A percentile compares a stretch with the other conserved stretches of the same genome.
These are phyloP conservation scores for Dipteronia sinensis DNA, from an alignment of 345 rosid species.

Conservation along the genomic window DNA sequence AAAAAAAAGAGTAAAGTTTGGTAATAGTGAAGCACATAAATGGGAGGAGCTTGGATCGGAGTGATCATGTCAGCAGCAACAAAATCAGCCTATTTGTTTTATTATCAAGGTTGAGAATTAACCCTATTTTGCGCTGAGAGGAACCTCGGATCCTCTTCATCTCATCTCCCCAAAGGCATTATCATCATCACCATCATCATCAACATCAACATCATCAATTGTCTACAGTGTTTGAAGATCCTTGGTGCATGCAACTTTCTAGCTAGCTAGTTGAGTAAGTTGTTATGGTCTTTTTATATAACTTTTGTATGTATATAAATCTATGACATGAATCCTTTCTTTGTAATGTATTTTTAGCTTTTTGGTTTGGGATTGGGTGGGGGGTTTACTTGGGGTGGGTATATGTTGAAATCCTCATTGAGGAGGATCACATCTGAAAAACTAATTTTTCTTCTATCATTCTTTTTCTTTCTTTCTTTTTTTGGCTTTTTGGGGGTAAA, in stretches of 20 bases:
- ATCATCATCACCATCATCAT: constrained; percentile 26
- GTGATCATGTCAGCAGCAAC: constrained; percentile 77
- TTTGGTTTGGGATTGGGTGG: constrained; percentile 25
- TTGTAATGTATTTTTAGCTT: constrained; percentile 23
- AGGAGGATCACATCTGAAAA: constrained; percentile 22
- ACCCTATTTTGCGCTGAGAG: constrained; percentile 65
- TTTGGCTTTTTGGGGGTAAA: constrained; percentile 16
- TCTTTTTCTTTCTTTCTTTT: constrained; percentile 17
- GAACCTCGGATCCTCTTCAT: constrained; percentile 95
- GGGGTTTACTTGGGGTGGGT: constrained; percentile 4
- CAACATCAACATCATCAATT: not conserved
- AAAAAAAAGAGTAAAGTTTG: constrained; percentile 5
- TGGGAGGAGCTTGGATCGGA: constrained; percentile 87
- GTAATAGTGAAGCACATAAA: constrained; percentile 27
- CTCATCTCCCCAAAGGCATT: constrained; percentile 43
- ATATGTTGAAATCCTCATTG: constrained; percentile 33
- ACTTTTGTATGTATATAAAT: constrained; percentile 37
- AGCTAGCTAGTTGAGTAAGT: constrained; percentile 28
- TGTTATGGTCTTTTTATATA: constrained; percentile 21
- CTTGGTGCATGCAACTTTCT: constrained; percentile 44
- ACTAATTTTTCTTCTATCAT: constrained; percentile 20
- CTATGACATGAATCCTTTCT: constrained; percentile 26
- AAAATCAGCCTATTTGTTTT: constrained; percentile 46
- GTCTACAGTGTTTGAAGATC: constrained; percentile 30
- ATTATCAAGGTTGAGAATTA: constrained; percentile 42